phyloP scores from a whole-genome alignment of 2,329 filamentous ascomycete genomes.

The Aaosphaeria pasadenensis region DNA sequence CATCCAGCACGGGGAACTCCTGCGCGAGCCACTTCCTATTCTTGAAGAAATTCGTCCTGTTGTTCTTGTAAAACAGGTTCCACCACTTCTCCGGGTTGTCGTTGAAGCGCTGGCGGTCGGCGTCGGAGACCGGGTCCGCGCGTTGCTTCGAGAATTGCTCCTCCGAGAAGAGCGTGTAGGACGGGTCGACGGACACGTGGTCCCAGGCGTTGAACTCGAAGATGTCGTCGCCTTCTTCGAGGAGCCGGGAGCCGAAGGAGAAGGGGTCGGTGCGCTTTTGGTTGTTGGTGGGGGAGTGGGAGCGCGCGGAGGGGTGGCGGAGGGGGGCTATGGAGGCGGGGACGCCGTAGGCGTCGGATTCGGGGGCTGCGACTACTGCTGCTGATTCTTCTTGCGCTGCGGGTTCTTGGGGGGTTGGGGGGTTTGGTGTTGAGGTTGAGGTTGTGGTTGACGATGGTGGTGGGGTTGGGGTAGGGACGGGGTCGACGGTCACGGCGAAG shows the following conservation, averaged over 20 bases:
- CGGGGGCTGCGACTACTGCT: constrained; percentile 5
- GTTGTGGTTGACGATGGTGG: constrained; percentile 11
- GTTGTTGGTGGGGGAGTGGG: constrained; percentile 70
- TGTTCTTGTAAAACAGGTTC: constrained; percentile 98
- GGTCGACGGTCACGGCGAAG: constrained; percentile 45
- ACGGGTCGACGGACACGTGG: constrained; percentile 88
- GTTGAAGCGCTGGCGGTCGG: constrained; percentile 91
- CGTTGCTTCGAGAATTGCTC: constrained; percentile 83
- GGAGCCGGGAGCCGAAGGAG: constrained; percentile 85
- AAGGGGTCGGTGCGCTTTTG: constrained; percentile 90
- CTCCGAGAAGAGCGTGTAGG: constrained; percentile 82
- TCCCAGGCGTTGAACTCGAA: constrained; percentile 99
- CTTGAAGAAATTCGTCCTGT: constrained; percentile 97
- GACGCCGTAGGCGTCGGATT: constrained; percentile 50
- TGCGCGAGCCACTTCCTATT: constrained; percentile 95
- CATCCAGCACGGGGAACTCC: constrained; percentile 85
- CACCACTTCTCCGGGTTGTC: constrained; percentile 91
- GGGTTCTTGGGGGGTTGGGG: too few relatives aligned
- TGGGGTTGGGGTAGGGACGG: constrained; percentile 15
- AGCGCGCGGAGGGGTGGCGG: constrained; percentile 54
- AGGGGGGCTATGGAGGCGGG: constrained; percentile 45
- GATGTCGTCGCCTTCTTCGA: constrained; percentile 81
- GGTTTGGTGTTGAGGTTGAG: background rate
- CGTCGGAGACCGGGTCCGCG: constrained; percentile 82
- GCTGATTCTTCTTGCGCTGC: too few relatives aligned